Base-by-base conservation (phyloP, 177 flowering plant genomes). In the Vitis hybrid region DNA sequence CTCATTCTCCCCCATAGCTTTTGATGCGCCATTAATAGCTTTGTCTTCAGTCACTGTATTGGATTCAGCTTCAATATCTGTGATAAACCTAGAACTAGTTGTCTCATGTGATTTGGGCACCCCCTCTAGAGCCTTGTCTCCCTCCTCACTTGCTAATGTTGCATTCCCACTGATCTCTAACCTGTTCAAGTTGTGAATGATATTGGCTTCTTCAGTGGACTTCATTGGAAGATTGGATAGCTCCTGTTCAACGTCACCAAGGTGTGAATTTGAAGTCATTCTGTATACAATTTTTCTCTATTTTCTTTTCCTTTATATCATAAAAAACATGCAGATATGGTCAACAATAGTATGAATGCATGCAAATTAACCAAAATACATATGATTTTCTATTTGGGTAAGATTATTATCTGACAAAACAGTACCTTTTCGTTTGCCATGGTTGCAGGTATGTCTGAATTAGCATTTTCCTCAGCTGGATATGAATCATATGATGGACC, bases 231-330 rank as follows among this genome's bases (percentile, higher is more conserved):
- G 21, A 68, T 61, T 15, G 54, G 58, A 8, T 14, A 14, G 2
- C 64, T 30, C 64, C 76, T 74, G 60, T 20, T 53, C 46, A 27
- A 63, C 58, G 41, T 30, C 41, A 73, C 48, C 49, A 20, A 27
- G 17, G 58, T 14, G 27, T 27, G 2, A 27, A 27, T 32, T 24
- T 65, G 41, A 35, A 35, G 41, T 35, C 41, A 35, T 35, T 35
- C 41, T 35, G 6, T 35, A 35, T 6, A 35, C 2, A 24, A 24
- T 24, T 24, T 35, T 4, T 35, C 41, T 2, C 41, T 35, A 3
- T 35, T 35, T 35, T 35, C 41, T 35, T 35, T 35, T 35, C 7
- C 41, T 35, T 35, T 35, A 35, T 35, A 3, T 35, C 7, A 35
- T 6, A 35, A 35, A 48, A 21, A 13, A 27, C 13, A 63, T 9